Evolutionary conservation across 2,329 filamentous ascomycete genomes (phyloP).

Genomic region (Beauveria asiatica): DNA sequence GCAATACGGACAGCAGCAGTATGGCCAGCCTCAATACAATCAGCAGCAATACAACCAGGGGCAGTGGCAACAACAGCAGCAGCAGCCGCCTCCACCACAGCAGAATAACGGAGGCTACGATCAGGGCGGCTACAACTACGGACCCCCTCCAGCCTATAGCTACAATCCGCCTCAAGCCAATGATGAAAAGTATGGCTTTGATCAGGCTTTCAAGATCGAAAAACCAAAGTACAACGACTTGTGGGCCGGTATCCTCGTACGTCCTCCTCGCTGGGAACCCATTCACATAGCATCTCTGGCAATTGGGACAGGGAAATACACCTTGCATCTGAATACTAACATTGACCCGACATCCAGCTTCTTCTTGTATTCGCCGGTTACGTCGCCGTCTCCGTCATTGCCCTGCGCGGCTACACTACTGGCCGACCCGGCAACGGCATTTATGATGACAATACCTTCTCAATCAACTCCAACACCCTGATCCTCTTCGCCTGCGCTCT

Average conservation of each 20-base stretch:
- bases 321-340: background rate
- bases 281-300: background rate
- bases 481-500: slow-evolving; percentile 78
- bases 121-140: slow-evolving; percentile 19
- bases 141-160: slow-evolving; percentile 24
- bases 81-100: slow-evolving; percentile 19
- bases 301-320: background rate
- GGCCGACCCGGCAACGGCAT: slow-evolving; percentile 62
- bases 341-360: slow-evolving; percentile 38
- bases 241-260: slow-evolving; percentile 75
- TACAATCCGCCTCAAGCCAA: slow-evolving; percentile 30
- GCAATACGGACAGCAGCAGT: slow-evolving; percentile 12
- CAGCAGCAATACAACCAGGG: slow-evolving; percentile 16
- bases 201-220: slow-evolving; percentile 74
- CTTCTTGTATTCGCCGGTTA: slow-evolving; percentile 65
- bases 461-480: slow-evolving; percentile 73
- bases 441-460: slow-evolving; percentile 61
- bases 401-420: slow-evolving; percentile 64
- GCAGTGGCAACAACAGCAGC: slow-evolving; percentile 19
- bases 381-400: slow-evolving; percentile 64
- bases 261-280: slow-evolving; percentile 16
- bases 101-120: slow-evolving; percentile 17
- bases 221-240: slow-evolving; percentile 83
- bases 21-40: slow-evolving; percentile 14
- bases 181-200: slow-evolving; percentile 52